These are phyloP conservation scores for Priceomyces fermenticarens DNA, from an alignment of 805 yeast species.

Conservation along the genomic window DNA sequence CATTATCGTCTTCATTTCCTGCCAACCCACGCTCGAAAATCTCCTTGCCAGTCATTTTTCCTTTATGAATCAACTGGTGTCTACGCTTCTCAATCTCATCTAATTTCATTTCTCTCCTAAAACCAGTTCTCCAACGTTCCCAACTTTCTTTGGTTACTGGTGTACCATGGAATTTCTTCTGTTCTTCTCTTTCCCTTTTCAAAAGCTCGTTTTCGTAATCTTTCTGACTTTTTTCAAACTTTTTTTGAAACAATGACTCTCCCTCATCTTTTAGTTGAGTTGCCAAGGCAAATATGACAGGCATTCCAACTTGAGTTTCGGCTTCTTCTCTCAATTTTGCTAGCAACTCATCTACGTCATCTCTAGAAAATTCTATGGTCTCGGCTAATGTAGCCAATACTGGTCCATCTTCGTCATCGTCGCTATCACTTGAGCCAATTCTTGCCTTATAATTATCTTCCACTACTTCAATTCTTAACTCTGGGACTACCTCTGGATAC, in stretches of 20 bases:
- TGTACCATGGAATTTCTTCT: slow-evolving; percentile 87
- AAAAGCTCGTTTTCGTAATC: slow-evolving; percentile 55
- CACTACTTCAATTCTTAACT: slow-evolving; percentile 38
- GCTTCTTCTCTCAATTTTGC: slow-evolving; percentile 55
- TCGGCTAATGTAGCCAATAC: slow-evolving; percentile 56
- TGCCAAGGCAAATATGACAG: slow-evolving; percentile 80
- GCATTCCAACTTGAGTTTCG: slow-evolving; percentile 81
- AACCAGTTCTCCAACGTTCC: slow-evolving; percentile 64
- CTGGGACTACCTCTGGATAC: slow-evolving; percentile 82
- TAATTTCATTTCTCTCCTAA: slow-evolving; percentile 70
- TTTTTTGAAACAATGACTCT: slow-evolving; percentile 62
- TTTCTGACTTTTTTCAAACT: slow-evolving; percentile 52
- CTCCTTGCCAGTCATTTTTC: slow-evolving; percentile 82
- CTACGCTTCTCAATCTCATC: slow-evolving; percentile 57
- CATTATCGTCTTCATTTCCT: slow-evolving; percentile 53
- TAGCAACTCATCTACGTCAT: slow-evolving; percentile 42
- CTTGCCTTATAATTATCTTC: slow-evolving; percentile 9
- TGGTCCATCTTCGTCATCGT: slow-evolving; percentile 36
- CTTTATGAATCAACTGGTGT: slow-evolving; percentile 58
- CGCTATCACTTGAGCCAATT: slow-evolving; percentile 46
- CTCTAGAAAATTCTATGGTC: slow-evolving; percentile 49
- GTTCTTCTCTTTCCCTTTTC: slow-evolving; percentile 76
- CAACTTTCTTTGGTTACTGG: slow-evolving; percentile 80
- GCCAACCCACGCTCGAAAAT: slow-evolving; percentile 89
- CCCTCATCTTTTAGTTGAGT: slow-evolving; percentile 79